Conservation (phyloP, 495 filamentous ascomycete genomes). For the Podospora tetraspora region DNA sequence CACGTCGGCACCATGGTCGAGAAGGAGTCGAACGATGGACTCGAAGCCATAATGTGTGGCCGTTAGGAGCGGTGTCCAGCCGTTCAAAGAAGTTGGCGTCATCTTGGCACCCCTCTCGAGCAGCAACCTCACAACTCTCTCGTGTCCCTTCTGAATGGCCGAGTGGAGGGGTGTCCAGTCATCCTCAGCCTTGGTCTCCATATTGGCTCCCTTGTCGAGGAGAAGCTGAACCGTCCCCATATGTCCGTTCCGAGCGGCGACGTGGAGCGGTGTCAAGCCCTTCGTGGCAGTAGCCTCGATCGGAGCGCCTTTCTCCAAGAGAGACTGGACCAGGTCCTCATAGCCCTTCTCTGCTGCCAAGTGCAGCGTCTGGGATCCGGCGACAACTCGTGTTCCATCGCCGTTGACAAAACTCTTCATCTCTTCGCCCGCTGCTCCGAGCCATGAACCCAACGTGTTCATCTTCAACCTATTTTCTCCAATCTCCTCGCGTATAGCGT, state of each 20-base stretch:
- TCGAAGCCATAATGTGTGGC: not conserved
- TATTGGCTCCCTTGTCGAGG: not conserved
- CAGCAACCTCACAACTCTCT: not conserved
- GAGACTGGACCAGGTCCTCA: not conserved
- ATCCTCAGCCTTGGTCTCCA: not conserved
- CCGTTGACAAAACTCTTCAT: not conserved
- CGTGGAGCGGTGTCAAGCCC: not conserved
- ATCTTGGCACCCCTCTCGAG: not conserved
- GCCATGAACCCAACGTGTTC: not conserved
- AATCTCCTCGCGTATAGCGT: not conserved
- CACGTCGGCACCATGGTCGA: not conserved
- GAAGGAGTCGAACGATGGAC: not conserved
- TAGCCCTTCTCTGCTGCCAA: not conserved
- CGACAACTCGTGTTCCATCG: not conserved
- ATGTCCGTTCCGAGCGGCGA: not conserved
- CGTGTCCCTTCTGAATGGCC: not conserved
- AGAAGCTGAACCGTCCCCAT: not conserved
- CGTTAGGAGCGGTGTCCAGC: not conserved
- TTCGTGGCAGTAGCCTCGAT: not conserved
- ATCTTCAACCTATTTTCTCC: not conserved
- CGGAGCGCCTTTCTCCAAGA: not conserved
- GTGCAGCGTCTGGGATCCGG: not conserved
- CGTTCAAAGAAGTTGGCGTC: not conserved
- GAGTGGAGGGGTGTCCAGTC: not conserved
- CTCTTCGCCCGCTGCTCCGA: not conserved